Percentiles rank a stretch among this genome's conserved stretches.
phyloP scores from a whole-genome alignment of 345 rosid species.

The Theobroma cacao region DNA sequence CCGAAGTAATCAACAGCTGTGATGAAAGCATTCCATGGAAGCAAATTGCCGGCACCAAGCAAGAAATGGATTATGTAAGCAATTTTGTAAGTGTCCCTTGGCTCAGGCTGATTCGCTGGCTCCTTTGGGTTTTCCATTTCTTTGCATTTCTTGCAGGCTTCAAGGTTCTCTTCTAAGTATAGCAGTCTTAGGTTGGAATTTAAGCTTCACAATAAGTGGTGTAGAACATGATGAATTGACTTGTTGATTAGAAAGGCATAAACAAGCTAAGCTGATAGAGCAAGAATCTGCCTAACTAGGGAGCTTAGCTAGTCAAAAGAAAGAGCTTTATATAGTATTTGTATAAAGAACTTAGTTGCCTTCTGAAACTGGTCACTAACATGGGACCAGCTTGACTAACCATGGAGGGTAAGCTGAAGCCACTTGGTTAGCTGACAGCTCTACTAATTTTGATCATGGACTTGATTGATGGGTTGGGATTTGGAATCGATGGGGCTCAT shows the following conservation, averaged over 20 bases:
- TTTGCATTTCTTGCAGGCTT: constrained; percentile 18
- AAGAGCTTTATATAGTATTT: neutral
- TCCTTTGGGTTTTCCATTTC: constrained; percentile 47
- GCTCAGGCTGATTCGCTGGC: constrained; percentile 33
- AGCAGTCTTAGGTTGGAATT: constrained; percentile 15
- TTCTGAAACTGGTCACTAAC: neutral
- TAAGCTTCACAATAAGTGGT: constrained; percentile 16
- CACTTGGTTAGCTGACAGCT: constrained; percentile 23
- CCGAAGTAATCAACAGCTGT: constrained; percentile 87
- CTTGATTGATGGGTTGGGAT: constrained; percentile 57
- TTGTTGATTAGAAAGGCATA: constrained; percentile 30
- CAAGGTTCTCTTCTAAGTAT: neutral
- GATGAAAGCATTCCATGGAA: constrained; percentile 95
- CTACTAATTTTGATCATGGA: constrained; percentile 10
- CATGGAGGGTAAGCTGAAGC: neutral
- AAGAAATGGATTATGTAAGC: constrained; percentile 84
- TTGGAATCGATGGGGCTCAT: constrained; percentile 44
- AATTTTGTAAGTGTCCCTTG: constrained; percentile 59
- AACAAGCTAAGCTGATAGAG: constrained; percentile 10
- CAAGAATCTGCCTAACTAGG: neutral
- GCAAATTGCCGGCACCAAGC: constrained; percentile 90
- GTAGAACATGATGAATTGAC: constrained; percentile 13
- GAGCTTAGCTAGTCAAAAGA: neutral
- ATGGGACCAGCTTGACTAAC: constrained; percentile 5
- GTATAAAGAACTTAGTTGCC: neutral